Conservation (phyloP, 2,329 filamentous ascomycete species). For the Fusarium tricinctum region DNA sequence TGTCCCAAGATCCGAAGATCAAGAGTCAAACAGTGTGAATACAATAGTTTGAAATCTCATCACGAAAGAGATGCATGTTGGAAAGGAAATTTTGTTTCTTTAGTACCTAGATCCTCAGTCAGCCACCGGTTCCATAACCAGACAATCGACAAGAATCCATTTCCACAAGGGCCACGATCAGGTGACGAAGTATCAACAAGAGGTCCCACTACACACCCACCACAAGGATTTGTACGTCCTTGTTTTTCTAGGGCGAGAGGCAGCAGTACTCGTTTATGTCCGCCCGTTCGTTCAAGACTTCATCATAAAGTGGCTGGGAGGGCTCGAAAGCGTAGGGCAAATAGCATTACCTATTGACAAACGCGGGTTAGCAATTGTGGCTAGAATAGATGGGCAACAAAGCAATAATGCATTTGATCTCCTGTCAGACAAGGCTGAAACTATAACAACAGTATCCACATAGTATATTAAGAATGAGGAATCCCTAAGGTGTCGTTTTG, state of each 20-base stretch:
- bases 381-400: constrained; percentile 13
- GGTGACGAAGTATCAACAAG: constrained; percentile 77
- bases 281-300: constrained; percentile 78
- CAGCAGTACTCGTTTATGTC: constrained; percentile 72
- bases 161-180: constrained; percentile 62
- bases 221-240: constrained; percentile 74
- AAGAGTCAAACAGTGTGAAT: constrained; percentile 73
- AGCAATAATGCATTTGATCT: constrained; percentile 50
- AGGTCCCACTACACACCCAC: constrained; percentile 64
- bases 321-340: constrained; percentile 20
- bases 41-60: constrained; percentile 62
- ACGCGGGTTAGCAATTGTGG: constrained; percentile 55
- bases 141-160: constrained; percentile 49
- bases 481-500: constrained; percentile 73
- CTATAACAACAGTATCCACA: constrained; percentile 73
- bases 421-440: constrained; percentile 79
- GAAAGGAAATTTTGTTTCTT: constrained; percentile 38
- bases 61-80: constrained; percentile 53
- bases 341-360: constrained; percentile 59
- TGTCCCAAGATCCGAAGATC: constrained; percentile 59
- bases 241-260: constrained; percentile 66
- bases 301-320: constrained; percentile 63
- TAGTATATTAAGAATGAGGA: constrained; percentile 76
- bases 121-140: constrained; percentile 48
- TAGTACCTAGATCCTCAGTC: constrained; percentile 56